Evolutionary conservation across 352 stramenopile species (phyloP).

Genomic region (Globisporangium solare): DNA sequence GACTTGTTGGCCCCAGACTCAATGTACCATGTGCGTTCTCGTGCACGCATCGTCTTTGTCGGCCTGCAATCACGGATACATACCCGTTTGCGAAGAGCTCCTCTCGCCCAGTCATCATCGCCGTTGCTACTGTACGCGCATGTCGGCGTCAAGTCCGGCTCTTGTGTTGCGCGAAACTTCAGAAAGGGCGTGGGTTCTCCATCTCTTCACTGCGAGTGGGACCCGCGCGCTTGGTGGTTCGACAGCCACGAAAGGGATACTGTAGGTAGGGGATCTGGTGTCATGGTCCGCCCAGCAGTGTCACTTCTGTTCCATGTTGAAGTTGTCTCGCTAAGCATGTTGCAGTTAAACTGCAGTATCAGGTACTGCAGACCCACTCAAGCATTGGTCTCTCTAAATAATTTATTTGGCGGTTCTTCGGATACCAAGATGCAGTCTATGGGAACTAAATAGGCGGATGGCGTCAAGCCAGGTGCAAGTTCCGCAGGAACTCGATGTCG

Average conservation of each 20-base stretch:
- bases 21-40: neutral
- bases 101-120: neutral
- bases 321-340: neutral
- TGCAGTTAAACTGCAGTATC: too few relatives aligned
- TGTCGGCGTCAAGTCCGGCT: too few relatives aligned
- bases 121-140: neutral
- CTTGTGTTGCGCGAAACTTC: constrained; percentile 1
- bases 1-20: constrained; percentile 5
- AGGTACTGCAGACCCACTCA: too few relatives aligned
- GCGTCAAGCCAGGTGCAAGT: constrained; percentile 51
- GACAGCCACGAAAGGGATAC: too few relatives aligned
- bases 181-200: neutral
- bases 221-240: neutral
- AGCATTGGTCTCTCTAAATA: constrained; percentile 2
- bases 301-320: neutral
- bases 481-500: constrained; percentile 79
- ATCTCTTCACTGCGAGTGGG: constrained; percentile 10
- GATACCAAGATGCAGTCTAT: neutral
- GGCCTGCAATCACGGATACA: constrained; percentile 8
- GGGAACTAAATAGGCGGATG: too few relatives aligned
- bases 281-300: neutral
- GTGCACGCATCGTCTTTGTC: neutral
- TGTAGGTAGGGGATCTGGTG: neutral
- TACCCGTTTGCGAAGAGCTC: neutral
- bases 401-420: neutral